These are phyloP conservation scores for Hortiboletus campestris DNA, from an alignment of 768 basidiomycete genomes.

Conservation along the genomic window DNA sequence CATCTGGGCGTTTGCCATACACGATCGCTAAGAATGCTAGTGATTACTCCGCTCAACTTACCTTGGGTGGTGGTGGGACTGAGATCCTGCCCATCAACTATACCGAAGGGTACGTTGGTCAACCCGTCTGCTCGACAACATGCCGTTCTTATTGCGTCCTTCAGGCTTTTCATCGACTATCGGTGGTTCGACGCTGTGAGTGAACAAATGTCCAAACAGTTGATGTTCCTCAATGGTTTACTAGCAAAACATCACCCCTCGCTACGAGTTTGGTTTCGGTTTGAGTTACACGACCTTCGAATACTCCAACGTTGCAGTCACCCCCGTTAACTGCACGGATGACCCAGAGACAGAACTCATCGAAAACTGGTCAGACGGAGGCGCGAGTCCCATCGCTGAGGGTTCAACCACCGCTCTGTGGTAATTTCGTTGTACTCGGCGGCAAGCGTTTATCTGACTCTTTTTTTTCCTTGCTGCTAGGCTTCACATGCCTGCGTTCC, in stretches of 20 bases:
- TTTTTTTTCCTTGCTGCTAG: constrained; percentile 22
- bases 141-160: neutral
- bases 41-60: constrained; percentile 51
- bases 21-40: constrained; percentile 60
- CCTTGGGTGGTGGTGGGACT: constrained; percentile 21
- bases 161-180: constrained; percentile 66
- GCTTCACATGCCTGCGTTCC: constrained; percentile 65
- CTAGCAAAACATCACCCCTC: constrained; percentile 68
- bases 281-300: constrained; percentile 81
- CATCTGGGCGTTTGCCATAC: constrained; percentile 68
- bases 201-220: constrained; percentile 5
- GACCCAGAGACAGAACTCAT: constrained; percentile 33
- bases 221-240: neutral
- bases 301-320: constrained; percentile 59
- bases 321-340: constrained; percentile 38
- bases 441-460: neutral
- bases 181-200: constrained; percentile 66
- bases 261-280: constrained; percentile 89
- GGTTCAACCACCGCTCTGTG: constrained; percentile 65
- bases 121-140: no score
- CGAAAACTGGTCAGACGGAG: constrained; percentile 57
- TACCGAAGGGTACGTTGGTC: constrained; percentile 42
- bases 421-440: constrained; percentile 28
- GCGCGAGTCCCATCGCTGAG: constrained; percentile 49
- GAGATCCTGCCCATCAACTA: constrained; percentile 55